These are phyloP conservation scores for Neurospora sublineolata DNA, from an alignment of 495 filamentous ascomycete species.

Conservation along the genomic window DNA sequence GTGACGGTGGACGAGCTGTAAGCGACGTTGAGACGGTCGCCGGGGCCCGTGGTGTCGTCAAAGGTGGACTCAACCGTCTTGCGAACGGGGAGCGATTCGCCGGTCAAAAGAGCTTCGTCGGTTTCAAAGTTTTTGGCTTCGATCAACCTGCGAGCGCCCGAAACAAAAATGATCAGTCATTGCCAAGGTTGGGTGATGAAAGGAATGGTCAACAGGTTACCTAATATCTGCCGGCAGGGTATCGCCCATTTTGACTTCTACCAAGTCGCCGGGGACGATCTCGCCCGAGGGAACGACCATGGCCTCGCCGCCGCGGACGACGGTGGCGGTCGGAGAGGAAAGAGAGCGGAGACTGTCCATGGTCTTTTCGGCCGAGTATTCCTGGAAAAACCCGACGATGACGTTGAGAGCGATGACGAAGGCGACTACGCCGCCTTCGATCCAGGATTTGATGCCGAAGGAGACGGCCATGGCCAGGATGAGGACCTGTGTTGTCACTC, in stretches of 20 bases:
- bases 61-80: constrained; percentile 24
- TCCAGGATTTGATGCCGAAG: constrained; percentile 67
- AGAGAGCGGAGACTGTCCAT: constrained; percentile 70
- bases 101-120: constrained; percentile 42
- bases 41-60: constrained; percentile 37
- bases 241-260: constrained; percentile 68
- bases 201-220: constrained; percentile 5
- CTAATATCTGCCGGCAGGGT: constrained; percentile 60
- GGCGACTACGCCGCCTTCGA: constrained; percentile 76
- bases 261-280: constrained; percentile 64
- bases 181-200: background rate
- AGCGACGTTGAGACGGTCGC: constrained; percentile 57
- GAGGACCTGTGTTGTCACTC: constrained; percentile 33
- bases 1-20: constrained; percentile 57
- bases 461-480: constrained; percentile 75
- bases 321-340: constrained; percentile 66
- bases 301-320: constrained; percentile 57
- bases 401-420: constrained; percentile 75
- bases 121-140: constrained; percentile 64
- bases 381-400: constrained; percentile 65
- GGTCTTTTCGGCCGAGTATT: constrained; percentile 79
- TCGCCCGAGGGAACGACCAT: constrained; percentile 74
- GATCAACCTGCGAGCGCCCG: constrained; percentile 39
- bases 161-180: background rate
- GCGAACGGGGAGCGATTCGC: constrained; percentile 49